Base-by-base conservation (phyloP, 2,329 filamentous ascomycete genomes). In the Fusarium sp. region DNA sequence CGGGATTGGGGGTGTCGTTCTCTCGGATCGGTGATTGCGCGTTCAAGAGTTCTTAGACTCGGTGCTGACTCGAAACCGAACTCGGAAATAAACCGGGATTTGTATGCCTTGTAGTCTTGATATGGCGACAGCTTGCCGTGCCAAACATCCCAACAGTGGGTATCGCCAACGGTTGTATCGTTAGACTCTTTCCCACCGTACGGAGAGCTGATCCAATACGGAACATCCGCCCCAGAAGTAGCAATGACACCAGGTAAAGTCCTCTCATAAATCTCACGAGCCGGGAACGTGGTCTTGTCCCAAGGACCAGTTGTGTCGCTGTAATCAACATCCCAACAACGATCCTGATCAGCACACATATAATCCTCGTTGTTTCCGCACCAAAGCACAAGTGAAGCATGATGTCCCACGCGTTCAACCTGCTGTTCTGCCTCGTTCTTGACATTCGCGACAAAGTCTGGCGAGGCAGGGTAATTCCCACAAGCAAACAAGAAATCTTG, bases 341-440 rank as follows among this genome's bases (percentile, higher is more conserved):
- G 30, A 16, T 64, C 62, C 4, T 38, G 38, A 4, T 64, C 62
- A 2, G 59, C 62, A 1, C 38, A 64, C 59, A 64, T 64, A 3
- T 64, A 64, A 4, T 64, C 62, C 22, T 64, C 59, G 0, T 64
- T 64, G 2, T 64, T 64, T 0, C 62, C 59, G 6, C 59, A 64
- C 59, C 51, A 64, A 2, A 64, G 25, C 0, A 16, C 38, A 18
- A 64, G 59, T 0, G 62, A 64, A 0, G 62, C 27, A n/a, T 64
- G 59, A 0, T 64, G 25, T 8, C 62, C 59, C 8, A 64, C n/a
- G 2, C 59, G 59, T 6, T 58, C 18, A 1, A 64, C 25, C 2
- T 64, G 62, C 1, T 64, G 59, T 1, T 64, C 59, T 0, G 59
- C 62, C 27, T 64, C 59, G 1, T 22, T 2, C 8, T 64, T 64